Base-by-base conservation (phyloP, 176 grass and related monocot species). In the Phyllostachys edulis region DNA sequence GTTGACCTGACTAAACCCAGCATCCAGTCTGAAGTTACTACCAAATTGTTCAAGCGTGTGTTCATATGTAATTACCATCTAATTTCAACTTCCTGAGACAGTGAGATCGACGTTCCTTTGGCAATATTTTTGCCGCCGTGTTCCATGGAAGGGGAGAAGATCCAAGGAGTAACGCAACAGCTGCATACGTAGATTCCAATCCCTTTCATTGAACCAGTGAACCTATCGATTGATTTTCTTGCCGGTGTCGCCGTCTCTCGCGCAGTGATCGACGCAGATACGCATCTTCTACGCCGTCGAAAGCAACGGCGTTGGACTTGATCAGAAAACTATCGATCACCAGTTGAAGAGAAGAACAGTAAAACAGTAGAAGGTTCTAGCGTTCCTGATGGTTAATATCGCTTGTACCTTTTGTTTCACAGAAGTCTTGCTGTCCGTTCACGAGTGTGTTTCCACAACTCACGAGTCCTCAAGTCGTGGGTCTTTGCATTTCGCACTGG, bases 91-190 rank as follows among this genome's bases (percentile, higher is more conserved):
- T 75, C 36, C 23, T 10, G 9, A 37, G 50, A 51, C 34, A 63
- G 81, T 34, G 29, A 60, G 57, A 49, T 45, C 1, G 40, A 73
- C 38, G 49, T 40, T 67, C 16, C 47, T 75, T 37, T 83, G 4
- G 4, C 10, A 7, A 21, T 15, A 3, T 0, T 24, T 26, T 69
- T 46, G 37, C 27, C 54, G 0, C 15, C 1, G 63, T 15, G 73
- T 52, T 77, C 39, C 54, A 62, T 24, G n/a, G 42, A 63, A 17
- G 21, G 34, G 63, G 55, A 69, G 73, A 84, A 84, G 75, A 67
- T 73, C 34, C 69, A 16, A 57, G 50, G 49, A 84, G 81, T 17
- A 80, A 69, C 68, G 75, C 68, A 84, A 49, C 17, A 7, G 34
- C 56, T 79, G 60, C 32, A 9, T 32, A 11, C 27, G 57, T 34